phyloP scores from a whole-genome alignment of 495 filamentous ascomycete species.

The Echria macrotheca region DNA sequence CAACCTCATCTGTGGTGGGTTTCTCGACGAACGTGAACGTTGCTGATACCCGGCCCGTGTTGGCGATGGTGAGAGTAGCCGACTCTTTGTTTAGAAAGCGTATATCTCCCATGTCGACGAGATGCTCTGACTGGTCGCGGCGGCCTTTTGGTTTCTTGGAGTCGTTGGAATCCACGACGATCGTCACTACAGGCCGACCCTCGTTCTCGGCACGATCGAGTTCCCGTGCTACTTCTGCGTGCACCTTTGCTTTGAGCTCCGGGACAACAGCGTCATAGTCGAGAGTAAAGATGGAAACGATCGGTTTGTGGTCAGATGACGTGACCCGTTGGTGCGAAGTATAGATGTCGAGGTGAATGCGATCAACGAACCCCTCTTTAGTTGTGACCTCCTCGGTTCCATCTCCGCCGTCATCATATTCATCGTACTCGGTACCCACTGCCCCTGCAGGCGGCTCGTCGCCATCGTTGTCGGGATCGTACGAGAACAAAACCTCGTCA shows the following conservation, averaged over 20 bases:
- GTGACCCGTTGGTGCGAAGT: constrained; percentile 80
- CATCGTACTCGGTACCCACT: constrained; percentile 56
- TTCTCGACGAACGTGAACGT: constrained; percentile 69
- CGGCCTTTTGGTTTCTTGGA: constrained; percentile 12
- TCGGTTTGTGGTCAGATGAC: constrained; percentile 94
- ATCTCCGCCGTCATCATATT: constrained; percentile 50
- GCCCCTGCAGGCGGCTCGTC: constrained; percentile 32
- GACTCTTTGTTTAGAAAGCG: constrained; percentile 58
- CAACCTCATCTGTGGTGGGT: constrained; percentile 45
- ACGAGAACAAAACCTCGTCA: constrained; percentile 83
- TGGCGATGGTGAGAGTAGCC: constrained; percentile 75
- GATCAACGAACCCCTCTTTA: constrained; percentile 55
- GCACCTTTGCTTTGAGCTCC: constrained; percentile 72
- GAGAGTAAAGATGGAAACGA: constrained; percentile 73
- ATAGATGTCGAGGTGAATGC: constrained; percentile 67
- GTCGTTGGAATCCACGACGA: constrained; percentile 64
- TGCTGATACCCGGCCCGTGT: constrained; percentile 76
- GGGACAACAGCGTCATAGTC: constrained; percentile 80
- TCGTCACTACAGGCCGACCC: constrained; percentile 72
- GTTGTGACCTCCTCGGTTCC: constrained; percentile 40
- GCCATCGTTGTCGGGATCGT: constrained; percentile 75
- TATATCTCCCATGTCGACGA: constrained; percentile 72
- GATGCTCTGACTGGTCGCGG: constrained; percentile 40
- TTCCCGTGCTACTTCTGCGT: constrained; percentile 81
- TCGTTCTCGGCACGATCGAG: constrained; percentile 93